These are phyloP conservation scores for Blastocystis sp. DNA, from an alignment of 352 stramenopile species.

Conservation along the genomic window DNA sequence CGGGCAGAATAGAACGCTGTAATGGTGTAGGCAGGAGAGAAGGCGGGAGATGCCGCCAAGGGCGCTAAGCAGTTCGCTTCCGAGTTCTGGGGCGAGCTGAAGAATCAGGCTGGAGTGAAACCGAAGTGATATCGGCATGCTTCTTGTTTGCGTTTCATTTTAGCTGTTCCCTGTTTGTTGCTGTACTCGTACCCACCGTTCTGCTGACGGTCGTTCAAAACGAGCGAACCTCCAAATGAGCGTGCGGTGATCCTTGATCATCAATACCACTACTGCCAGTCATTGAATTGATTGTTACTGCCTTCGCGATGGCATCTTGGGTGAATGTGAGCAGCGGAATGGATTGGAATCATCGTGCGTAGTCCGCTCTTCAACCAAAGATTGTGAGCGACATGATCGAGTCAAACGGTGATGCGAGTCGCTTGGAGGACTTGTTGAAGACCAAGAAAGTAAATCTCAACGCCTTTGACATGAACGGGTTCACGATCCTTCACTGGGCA, in stretches of 20 bases:
- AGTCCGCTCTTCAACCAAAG: background rate
- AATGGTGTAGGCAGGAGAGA: conserved; percentile 20
- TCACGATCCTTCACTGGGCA: conserved; percentile 9
- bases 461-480: background rate
- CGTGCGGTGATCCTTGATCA: background rate
- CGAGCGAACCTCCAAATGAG: background rate
- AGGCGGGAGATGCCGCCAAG: background rate
- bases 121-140: background rate
- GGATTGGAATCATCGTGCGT: background rate
- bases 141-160: background rate
- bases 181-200: no score
- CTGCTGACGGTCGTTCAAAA: background rate
- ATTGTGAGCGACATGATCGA: conserved; percentile 5
- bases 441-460: conserved; percentile 1
- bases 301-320: background rate
- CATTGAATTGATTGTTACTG: background rate
- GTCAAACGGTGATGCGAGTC: background rate
- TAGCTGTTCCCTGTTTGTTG: no score
- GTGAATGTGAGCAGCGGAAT: background rate
- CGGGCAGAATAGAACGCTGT: background rate
- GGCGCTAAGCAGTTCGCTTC: conserved; percentile 4
- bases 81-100: conserved; percentile 20
- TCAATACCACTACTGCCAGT: background rate
- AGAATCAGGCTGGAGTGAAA: conserved; percentile 5
- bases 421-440: background rate